Conservation (phyloP, 164 flowering plant species). For the Dillenia suffruticosa region DNA sequence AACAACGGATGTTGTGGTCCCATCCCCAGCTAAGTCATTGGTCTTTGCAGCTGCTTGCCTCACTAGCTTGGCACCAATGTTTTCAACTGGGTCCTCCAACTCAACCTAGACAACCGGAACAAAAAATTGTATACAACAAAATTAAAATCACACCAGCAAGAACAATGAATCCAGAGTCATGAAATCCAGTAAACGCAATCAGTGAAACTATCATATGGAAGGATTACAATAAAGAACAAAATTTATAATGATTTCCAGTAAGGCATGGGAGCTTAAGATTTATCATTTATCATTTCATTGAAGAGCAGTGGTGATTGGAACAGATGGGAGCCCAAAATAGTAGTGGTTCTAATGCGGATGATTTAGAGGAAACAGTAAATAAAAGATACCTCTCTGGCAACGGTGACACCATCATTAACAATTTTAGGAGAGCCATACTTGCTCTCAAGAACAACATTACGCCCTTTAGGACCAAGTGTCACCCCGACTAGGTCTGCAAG, state of each 20-base stretch:
- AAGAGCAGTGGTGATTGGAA: no score
- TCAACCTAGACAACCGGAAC: conserved; percentile 50
- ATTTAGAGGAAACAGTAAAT: no score
- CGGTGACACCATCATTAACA: conserved; percentile 98
- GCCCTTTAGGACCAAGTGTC: conserved; percentile 97
- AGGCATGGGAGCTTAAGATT: no score
- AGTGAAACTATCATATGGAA: no score
- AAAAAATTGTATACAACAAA: background rate
- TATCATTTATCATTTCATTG: no score
- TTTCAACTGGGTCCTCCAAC: conserved; percentile 97
- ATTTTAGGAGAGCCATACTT: conserved; percentile 97
- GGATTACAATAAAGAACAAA: no score
- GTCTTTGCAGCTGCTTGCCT: conserved; percentile 99
- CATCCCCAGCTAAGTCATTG: conserved; percentile 99
- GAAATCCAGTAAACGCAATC: no score
- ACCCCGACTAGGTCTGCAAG: conserved; percentile 98
- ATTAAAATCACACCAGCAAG: no score
- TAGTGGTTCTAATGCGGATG: no score
- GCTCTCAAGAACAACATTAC: conserved; percentile 98
- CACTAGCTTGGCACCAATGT: conserved; percentile 94
- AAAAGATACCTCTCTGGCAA: conserved; percentile 65
- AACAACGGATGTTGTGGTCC: conserved; percentile 99
- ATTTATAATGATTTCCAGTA: no score
- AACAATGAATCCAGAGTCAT: no score
- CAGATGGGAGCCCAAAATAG: no score